These are phyloP conservation scores for Sarocladium brachiariae DNA, from an alignment of 2,329 filamentous ascomycete species.

Conservation along the genomic window DNA sequence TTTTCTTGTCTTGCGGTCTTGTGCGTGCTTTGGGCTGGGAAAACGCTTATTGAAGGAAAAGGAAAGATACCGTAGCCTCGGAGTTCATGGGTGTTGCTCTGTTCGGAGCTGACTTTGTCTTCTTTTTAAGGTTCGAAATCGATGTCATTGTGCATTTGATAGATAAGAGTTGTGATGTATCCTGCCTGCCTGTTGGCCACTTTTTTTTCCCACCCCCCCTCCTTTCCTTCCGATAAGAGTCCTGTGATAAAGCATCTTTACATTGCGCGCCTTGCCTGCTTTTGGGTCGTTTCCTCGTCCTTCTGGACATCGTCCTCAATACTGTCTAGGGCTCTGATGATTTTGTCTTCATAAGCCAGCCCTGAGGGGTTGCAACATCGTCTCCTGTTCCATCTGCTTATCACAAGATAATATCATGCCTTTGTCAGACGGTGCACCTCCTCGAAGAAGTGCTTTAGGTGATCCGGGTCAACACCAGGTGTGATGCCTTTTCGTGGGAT, in stretches of 20 bases:
- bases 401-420: slow-evolving; percentile 17
- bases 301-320: not conserved
- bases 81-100: slow-evolving; percentile 10
- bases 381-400: not conserved
- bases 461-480: slow-evolving; percentile 87
- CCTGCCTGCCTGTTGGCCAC: not conserved
- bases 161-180: slow-evolving; percentile 8
- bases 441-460: slow-evolving; percentile 88
- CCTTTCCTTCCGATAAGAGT: not conserved
- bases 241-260: slow-evolving; percentile 1
- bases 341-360: not conserved
- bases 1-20: too few relatives aligned
- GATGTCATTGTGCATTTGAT: slow-evolving; percentile 9
- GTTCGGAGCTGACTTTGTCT: not conserved
- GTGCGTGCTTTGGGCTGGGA: too few relatives aligned
- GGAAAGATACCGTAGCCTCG: slow-evolving; percentile 7
- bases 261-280: not conserved
- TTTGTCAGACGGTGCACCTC: slow-evolving; percentile 73
- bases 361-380: not conserved
- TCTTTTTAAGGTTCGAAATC: slow-evolving; percentile 4
- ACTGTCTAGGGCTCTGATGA: not conserved
- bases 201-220: not conserved
- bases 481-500: slow-evolving; percentile 58
- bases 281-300: not conserved
- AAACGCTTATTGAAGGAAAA: not conserved